Evolutionary conservation across 371 early-diverging fungal genomes (phyloP).

Genomic region (Conidiobolus incongruus): DNA sequence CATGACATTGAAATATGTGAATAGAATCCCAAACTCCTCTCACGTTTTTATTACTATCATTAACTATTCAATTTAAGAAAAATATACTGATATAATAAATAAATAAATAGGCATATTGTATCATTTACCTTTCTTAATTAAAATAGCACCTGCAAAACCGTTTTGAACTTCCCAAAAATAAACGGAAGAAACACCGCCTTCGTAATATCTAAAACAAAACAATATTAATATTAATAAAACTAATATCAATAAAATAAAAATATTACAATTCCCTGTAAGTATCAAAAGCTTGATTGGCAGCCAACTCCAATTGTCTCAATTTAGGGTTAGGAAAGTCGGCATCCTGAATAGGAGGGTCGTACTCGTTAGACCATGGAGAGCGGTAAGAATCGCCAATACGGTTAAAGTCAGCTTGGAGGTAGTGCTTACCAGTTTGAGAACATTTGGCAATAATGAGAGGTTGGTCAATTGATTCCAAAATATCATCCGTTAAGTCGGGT

Average conservation of each 20-base stretch:
- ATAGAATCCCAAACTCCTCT: slow-evolving; percentile 98
- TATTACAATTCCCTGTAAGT: slow-evolving; percentile 77
- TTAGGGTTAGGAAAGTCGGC: slow-evolving; percentile 53
- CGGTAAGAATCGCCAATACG: slow-evolving; percentile 87
- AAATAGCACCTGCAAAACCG: slow-evolving; percentile 82
- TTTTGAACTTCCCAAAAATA: slow-evolving; percentile 78
- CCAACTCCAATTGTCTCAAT: slow-evolving; percentile 68
- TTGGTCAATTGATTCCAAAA: slow-evolving; percentile 78
- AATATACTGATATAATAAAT: background rate
- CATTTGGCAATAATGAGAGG: slow-evolving; percentile 71
- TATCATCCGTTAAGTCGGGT: slow-evolving; percentile 75
- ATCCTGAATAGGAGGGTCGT: slow-evolving; percentile 66
- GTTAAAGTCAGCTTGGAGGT: slow-evolving; percentile 86
- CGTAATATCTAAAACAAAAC: slow-evolving; percentile 51
- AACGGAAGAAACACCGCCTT: slow-evolving; percentile 89
- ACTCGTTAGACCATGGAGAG: slow-evolving; percentile 94
- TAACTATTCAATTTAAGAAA: slow-evolving; percentile 16
- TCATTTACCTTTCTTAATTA: slow-evolving; percentile 78
- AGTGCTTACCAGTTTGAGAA: slow-evolving; percentile 47
- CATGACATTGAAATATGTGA: slow-evolving; percentile 80
- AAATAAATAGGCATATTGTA: background rate
- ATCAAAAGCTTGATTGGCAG: slow-evolving; percentile 89
- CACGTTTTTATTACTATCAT: slow-evolving; percentile 33
- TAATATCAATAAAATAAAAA: background rate
- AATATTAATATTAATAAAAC: background rate